A percentile compares a stretch with the other conserved stretches of the same genome.
phyloP scores from a whole-genome alignment of 2,329 filamentous ascomycete species.

The Phialophora verrucosa region DNA sequence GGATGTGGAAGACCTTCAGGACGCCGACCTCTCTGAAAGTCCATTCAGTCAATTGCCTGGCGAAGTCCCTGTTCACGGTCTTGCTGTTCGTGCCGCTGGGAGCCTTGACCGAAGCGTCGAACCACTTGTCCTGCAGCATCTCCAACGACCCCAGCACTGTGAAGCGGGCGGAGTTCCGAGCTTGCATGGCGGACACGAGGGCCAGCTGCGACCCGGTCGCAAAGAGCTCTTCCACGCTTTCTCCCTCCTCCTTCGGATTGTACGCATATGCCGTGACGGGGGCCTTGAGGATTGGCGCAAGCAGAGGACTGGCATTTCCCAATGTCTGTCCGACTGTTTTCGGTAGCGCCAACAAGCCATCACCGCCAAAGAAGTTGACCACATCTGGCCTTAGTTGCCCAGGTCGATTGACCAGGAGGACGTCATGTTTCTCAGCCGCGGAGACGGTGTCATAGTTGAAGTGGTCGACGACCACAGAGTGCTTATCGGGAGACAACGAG shows the following conservation, averaged over 20 bases:
- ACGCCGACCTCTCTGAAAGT: slow-evolving; percentile 94
- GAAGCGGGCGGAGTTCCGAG: slow-evolving; percentile 89
- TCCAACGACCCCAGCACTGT: slow-evolving; percentile 84
- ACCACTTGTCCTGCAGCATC: slow-evolving; percentile 87
- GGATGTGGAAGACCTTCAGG: slow-evolving; percentile 78
- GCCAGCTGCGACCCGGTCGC: slow-evolving; percentile 82
- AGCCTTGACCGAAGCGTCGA: slow-evolving; percentile 75
- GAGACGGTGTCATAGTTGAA: slow-evolving; percentile 86
- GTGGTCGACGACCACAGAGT: slow-evolving; percentile 87
- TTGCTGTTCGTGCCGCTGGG: slow-evolving; percentile 61
- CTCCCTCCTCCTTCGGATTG: slow-evolving; percentile 82
- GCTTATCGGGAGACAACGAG: slow-evolving; percentile 81
- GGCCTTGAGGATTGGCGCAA: slow-evolving; percentile 81
- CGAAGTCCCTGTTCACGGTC: slow-evolving; percentile 83
- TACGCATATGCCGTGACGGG: slow-evolving; percentile 89
- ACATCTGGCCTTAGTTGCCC: slow-evolving; percentile 68
- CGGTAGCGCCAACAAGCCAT: slow-evolving; percentile 78
- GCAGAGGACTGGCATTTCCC: slow-evolving; percentile 73
- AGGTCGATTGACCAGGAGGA: slow-evolving; percentile 77
- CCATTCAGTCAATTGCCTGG: slow-evolving; percentile 86
- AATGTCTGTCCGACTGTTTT: slow-evolving; percentile 80
- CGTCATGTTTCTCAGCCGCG: slow-evolving; percentile 83
- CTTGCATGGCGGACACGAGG: slow-evolving; percentile 85
- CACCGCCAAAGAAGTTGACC: slow-evolving; percentile 76
- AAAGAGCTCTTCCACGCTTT: slow-evolving; percentile 77